phyloP scores from a whole-genome alignment of 2,329 filamentous ascomycete species.

The Aureobasidium sp. region DNA sequence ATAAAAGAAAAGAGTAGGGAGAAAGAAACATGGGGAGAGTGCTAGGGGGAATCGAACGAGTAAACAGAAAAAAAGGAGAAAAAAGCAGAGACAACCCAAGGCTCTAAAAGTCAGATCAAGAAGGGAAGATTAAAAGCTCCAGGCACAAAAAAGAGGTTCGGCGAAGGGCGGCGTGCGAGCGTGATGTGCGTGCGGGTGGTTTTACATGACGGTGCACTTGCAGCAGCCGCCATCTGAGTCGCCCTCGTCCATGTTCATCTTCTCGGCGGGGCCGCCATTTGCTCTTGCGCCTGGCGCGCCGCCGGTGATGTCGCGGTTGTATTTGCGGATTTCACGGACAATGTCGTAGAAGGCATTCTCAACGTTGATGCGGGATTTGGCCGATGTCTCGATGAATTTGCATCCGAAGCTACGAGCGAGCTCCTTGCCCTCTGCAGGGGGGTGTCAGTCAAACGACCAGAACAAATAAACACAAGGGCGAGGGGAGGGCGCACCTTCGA shows the following conservation, averaged over 20 bases:
- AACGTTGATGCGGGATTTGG: constrained; percentile 96
- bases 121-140: constrained; percentile 15
- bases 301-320: constrained; percentile 92
- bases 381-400: constrained; percentile 98
- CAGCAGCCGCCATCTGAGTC: constrained; percentile 68
- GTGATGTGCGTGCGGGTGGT: neutral
- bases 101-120: constrained; percentile 15
- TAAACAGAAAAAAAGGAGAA: constrained; percentile 5
- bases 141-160: constrained; percentile 7
- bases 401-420: constrained; percentile 83
- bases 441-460: constrained; percentile 17
- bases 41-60: constrained; percentile 15
- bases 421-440: constrained; percentile 70
- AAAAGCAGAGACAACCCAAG: constrained; percentile 10
- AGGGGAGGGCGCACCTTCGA: constrained; percentile 64
- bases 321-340: constrained; percentile 93
- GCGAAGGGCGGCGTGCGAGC: neutral
- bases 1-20: constrained; percentile 10
- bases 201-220: constrained; percentile 84
- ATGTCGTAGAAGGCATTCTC: constrained; percentile 99
- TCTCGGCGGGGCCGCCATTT: constrained; percentile 60
- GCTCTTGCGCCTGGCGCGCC: constrained; percentile 52
- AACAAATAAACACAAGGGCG: constrained; percentile 1
- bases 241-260: constrained; percentile 62
- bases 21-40: constrained; percentile 5